These are phyloP conservation scores for Haematococcus lacustris DNA, from an alignment of 139 green algal species.

Conservation along the genomic window DNA sequence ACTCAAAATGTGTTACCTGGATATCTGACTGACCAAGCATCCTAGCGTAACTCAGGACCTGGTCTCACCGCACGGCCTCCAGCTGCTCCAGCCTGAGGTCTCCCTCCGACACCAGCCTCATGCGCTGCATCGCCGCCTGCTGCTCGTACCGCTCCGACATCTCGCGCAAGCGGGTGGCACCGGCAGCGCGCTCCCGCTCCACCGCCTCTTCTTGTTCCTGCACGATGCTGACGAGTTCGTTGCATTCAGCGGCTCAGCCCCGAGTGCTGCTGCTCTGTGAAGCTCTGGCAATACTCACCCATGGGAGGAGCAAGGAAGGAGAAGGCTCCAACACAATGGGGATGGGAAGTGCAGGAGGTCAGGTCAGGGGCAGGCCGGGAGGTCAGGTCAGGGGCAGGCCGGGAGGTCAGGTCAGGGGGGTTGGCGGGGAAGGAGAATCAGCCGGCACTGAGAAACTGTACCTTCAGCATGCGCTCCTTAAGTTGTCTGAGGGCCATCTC, in stretches of 20 bases:
- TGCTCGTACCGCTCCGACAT: conserved; percentile 37
- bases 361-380: too few relatives aligned
- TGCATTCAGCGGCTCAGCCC: neutral
- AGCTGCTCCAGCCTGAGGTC: conserved; percentile 40
- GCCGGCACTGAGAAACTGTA: too few relatives aligned
- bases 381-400: too few relatives aligned
- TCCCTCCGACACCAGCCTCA: conserved; percentile 37
- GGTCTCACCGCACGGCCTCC: conserved; percentile 20
- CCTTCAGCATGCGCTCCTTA: conserved; percentile 17
- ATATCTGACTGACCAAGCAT: neutral
- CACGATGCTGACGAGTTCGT: too few relatives aligned
- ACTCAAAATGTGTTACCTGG: neutral
- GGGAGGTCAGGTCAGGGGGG: too few relatives aligned
- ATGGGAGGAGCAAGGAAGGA: too few relatives aligned
- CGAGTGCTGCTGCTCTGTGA: too few relatives aligned
- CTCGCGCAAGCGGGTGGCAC: conserved; percentile 29
- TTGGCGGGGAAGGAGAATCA: too few relatives aligned
- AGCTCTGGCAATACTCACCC: neutral
- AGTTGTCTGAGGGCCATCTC: conserved; percentile 22
- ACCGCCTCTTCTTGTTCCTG: conserved; percentile 43
- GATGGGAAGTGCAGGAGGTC: too few relatives aligned
- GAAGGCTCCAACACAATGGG: too few relatives aligned
- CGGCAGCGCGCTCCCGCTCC: conserved; percentile 37
- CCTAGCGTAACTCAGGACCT: neutral
- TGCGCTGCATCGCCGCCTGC: conserved; percentile 27